Conservation (phyloP, 2,329 filamentous ascomycete genomes). For the Talaromyces albobiverticillius region DNA sequence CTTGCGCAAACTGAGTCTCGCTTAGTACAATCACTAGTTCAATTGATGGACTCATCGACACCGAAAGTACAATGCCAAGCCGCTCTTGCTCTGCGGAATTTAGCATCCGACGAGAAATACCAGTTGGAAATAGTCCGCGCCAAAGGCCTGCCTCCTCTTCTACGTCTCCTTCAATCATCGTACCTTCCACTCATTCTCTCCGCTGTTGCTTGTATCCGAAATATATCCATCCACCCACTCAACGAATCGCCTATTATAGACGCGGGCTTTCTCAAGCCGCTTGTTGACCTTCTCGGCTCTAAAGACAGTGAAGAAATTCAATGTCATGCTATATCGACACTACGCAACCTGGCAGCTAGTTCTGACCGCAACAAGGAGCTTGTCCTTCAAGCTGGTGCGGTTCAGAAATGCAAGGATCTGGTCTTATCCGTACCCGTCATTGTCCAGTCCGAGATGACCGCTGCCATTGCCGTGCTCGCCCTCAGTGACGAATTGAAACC, state of each 20-base stretch:
- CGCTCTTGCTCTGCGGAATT: slow-evolving; percentile 85
- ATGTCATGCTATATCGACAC: slow-evolving; percentile 95
- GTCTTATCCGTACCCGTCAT: slow-evolving; percentile 89
- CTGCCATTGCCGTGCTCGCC: slow-evolving; percentile 94
- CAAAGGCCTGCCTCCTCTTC: slow-evolving; percentile 76
- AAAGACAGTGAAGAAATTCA: slow-evolving; percentile 99
- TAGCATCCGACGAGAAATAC: slow-evolving; percentile 97
- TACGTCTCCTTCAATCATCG: slow-evolving; percentile 88
- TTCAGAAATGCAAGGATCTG: slow-evolving; percentile 97
- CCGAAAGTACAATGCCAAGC: slow-evolving; percentile 98
- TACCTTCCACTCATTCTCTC: slow-evolving; percentile 95
- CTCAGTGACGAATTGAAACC: slow-evolving; percentile 94
- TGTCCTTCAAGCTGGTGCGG: slow-evolving; percentile 92
- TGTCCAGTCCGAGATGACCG: slow-evolving; percentile 98
- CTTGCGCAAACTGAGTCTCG: slow-evolving; percentile 87
- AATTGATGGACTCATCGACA: slow-evolving; percentile 95
- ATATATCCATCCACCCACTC: slow-evolving; percentile 95
- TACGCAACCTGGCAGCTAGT: slow-evolving; percentile 92
- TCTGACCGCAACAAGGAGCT: slow-evolving; percentile 97
- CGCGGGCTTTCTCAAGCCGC: slow-evolving; percentile 87
- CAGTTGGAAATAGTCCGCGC: slow-evolving; percentile 95
- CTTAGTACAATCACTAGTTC: slow-evolving; percentile 88
- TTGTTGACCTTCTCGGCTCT: slow-evolving; percentile 89
- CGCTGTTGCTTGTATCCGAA: slow-evolving; percentile 95
- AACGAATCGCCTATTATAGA: slow-evolving; percentile 99